Evolutionary conservation across 2,329 filamentous ascomycete species (phyloP).

Genomic region (Aureobasidium subglaciale): DNA sequence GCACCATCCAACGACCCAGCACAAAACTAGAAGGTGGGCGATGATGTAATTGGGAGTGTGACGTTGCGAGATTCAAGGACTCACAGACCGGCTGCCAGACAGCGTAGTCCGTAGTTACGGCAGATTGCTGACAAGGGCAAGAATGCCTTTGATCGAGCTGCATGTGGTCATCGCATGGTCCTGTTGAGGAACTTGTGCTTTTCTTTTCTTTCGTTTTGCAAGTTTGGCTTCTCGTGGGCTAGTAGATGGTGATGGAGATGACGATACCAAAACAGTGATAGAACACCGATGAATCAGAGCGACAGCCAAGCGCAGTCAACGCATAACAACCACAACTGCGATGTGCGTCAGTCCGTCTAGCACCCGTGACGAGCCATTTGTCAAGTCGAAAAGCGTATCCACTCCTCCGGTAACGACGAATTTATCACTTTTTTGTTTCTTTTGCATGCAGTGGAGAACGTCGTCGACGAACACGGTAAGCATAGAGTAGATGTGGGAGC

Average conservation of each 20-base stretch:
- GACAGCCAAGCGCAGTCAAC: not conserved
- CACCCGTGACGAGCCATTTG: not conserved
- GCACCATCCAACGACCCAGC: not conserved
- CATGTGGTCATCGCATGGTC: not conserved
- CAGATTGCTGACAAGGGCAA: slow-evolving; percentile 3
- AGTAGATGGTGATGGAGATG: not conserved
- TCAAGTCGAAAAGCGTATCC: not conserved
- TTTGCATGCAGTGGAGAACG: not conserved
- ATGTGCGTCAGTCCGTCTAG: not conserved
- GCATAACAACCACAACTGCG: not conserved
- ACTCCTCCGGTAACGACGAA: slow-evolving; percentile 10
- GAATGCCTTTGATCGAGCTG: not conserved
- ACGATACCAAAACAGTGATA: not conserved
- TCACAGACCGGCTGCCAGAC: not conserved
- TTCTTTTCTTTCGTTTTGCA: not conserved
- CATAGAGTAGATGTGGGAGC: not conserved
- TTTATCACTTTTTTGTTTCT: slow-evolving; percentile 9
- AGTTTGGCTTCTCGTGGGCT: not conserved
- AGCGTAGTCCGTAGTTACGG: not conserved
- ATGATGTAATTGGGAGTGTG: not conserved
- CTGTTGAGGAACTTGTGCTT: not conserved
- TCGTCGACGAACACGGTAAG: not conserved
- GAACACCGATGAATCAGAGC: not conserved
- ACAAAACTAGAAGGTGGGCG: not conserved
- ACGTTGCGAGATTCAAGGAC: not conserved